Percentiles rank a stretch among this genome's conserved stretches.
Evolutionary conservation across 305 asterid species (phyloP).

Genomic region (Coffea humblotiana): DNA sequence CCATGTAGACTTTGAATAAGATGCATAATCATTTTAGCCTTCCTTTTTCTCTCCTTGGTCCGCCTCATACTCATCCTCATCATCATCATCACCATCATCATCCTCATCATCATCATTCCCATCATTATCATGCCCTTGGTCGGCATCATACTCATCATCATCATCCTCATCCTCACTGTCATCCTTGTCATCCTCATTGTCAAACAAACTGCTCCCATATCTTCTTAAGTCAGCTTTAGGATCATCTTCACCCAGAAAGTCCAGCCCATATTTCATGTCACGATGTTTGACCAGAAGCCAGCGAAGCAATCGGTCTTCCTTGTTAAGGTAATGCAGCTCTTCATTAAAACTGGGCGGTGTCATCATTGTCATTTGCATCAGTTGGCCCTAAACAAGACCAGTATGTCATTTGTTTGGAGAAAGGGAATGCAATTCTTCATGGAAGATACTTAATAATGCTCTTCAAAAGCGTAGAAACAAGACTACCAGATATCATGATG

Average conservation of each 20-base stretch:
- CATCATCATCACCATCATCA: slow-evolving; percentile 21
- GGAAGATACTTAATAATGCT: background rate
- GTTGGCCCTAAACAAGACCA: slow-evolving; percentile 42
- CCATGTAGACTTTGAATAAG: background rate
- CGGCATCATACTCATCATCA: slow-evolving; percentile 25
- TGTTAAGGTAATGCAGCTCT: slow-evolving; percentile 74
- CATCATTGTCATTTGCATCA: slow-evolving; percentile 85
- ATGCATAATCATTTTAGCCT: slow-evolving; percentile 4
- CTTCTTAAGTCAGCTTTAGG: slow-evolving; percentile 29
- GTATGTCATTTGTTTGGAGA: background rate
- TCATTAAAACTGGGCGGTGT: slow-evolving; percentile 74
- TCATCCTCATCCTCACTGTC: slow-evolving; percentile 26
- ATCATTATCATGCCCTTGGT: slow-evolving; percentile 28
- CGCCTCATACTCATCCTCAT: slow-evolving; percentile 25
- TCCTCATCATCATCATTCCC: slow-evolving; percentile 39
- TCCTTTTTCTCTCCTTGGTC: slow-evolving; percentile 27
- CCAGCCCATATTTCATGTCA: slow-evolving; percentile 37
- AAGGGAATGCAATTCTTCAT: background rate
- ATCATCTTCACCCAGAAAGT: slow-evolving; percentile 30
- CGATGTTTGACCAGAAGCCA: slow-evolving; percentile 84
- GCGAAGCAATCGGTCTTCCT: slow-evolving; percentile 78
- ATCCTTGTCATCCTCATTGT: slow-evolving; percentile 34
- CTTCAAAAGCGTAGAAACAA: background rate
- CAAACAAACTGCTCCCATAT: slow-evolving; percentile 20
- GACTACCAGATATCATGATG: background rate